Evolutionary conservation across 305 asterid genomes (phyloP), one percentile per base, ranked within the genome.

Genomic region (Fraxinus xanthoxyloides): DNA sequence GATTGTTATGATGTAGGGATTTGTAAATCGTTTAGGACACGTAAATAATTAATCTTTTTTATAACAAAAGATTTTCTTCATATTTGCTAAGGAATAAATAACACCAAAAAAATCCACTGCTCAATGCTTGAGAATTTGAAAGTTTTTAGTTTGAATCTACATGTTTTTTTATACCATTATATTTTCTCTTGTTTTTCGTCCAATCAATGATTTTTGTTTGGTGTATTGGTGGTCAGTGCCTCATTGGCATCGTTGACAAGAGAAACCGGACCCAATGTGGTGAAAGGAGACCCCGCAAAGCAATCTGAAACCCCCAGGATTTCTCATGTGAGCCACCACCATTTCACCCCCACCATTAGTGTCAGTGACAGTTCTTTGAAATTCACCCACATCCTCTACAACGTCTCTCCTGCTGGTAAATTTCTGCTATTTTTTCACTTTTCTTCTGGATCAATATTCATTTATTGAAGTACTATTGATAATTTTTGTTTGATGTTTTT

Each of bases 391-490:
- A 89, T 96, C 78, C 99, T 96, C 72, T 93, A 96, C 92, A 96
- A 96, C 87, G 97, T 96, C 74, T 91, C 99, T 0, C 98, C 99
- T n/a, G 97, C 97, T 4, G 98, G 99, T 96, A 90, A 87, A 46
- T 13, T 35, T 75, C 43, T 17, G 38, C 23, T 31, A 15, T 70
- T 3, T 5, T 65, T 30, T 30, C 38, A 70, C 24, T 70, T 69
- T 0, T 31, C n/a, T 10, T 10, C 24, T 17, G 36, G 35, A 28
- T 70, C 35, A 40, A 17, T 79, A 7, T 40, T 59, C 26, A 75
- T 36, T 81, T 75, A 35, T 75, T 35, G 65, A 59, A 81, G 75
- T 32, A 24, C 63, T 24, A 75, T 2, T 30, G 38, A 30, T 70
- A 32, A 17, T 10, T 59, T 38, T 59, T 28, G 24, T 24, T 80